These are phyloP conservation scores for Orbilia javanica DNA, from an alignment of 2,329 filamentous ascomycete species.

Conservation along the genomic window DNA sequence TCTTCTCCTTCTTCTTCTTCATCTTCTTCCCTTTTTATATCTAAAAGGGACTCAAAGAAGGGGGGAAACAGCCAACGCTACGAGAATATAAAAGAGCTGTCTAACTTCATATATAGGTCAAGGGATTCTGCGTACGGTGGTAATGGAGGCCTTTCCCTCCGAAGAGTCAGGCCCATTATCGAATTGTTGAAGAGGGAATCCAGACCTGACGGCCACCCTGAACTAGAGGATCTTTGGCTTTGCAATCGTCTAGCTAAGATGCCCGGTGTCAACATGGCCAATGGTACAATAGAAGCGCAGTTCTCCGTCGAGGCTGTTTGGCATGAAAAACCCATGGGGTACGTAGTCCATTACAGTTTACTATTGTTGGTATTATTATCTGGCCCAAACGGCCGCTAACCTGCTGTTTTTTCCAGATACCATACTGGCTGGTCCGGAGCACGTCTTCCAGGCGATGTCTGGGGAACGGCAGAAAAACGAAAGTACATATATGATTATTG, in stretches of 20 bases:
- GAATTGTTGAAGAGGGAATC: slow-evolving; percentile 64
- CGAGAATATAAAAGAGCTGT: background rate
- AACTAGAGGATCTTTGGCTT: slow-evolving; percentile 66
- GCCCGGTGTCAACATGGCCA: slow-evolving; percentile 67
- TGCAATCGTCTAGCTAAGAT: slow-evolving; percentile 69
- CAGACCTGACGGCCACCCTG: slow-evolving; percentile 65
- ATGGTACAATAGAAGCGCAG: slow-evolving; percentile 68
- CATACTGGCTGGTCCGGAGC: slow-evolving; percentile 70
- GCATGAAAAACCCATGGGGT: slow-evolving; percentile 62
- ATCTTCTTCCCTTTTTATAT: too few relatives aligned
- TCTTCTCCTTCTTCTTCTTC: too few relatives aligned
- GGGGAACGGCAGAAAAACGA: slow-evolving; percentile 68
- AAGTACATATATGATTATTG: slow-evolving; percentile 72
- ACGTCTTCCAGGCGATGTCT: slow-evolving; percentile 68
- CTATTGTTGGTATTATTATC: background rate
- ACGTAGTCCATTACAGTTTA: background rate
- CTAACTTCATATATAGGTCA: slow-evolving; percentile 14
- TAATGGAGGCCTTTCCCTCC: slow-evolving; percentile 70
- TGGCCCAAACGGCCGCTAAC: background rate
- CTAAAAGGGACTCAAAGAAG: too few relatives aligned
- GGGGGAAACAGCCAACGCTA: background rate
- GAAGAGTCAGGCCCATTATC: slow-evolving; percentile 70
- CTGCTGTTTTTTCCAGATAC: slow-evolving; percentile 67
- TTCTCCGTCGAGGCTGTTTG: slow-evolving; percentile 69
- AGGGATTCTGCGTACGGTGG: slow-evolving; percentile 67